phyloP scores from a whole-genome alignment of 768 basidiomycete species.

The Agaricus subrufescens region DNA sequence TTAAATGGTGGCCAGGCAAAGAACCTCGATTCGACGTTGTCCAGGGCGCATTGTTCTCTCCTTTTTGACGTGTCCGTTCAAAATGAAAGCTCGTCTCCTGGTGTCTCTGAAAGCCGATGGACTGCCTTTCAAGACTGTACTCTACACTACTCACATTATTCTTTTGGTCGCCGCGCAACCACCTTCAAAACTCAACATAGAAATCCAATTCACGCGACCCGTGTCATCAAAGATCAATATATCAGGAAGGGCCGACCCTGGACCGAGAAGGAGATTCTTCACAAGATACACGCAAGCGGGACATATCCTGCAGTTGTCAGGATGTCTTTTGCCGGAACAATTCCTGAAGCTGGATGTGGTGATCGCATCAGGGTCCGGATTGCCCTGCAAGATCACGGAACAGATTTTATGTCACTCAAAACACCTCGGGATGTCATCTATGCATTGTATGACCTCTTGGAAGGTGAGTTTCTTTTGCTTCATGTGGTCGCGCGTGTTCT shows the following conservation, averaged over 20 bases:
- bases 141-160: background rate
- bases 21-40: background rate
- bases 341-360: background rate
- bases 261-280: background rate
- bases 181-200: background rate
- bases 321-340: background rate
- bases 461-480: constrained; percentile 2
- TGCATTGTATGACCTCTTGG: constrained; percentile 11
- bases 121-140: background rate
- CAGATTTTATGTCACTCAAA: background rate
- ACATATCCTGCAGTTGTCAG: background rate
- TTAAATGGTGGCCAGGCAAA: background rate
- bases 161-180: background rate
- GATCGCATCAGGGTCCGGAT: background rate
- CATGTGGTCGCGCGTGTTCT: background rate
- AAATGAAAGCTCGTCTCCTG: too few species aligned
- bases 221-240: constrained; percentile 1
- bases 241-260: background rate
- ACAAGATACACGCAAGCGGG: background rate
- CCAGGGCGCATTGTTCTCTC: background rate
- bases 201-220: background rate
- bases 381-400: background rate
- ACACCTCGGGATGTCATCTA: background rate
- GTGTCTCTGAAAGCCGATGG: too few species aligned
- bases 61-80: background rate